Evolutionary conservation across 2,329 filamentous ascomycete genomes (phyloP).

Genomic region (Ploettnerulaceae sp.): DNA sequence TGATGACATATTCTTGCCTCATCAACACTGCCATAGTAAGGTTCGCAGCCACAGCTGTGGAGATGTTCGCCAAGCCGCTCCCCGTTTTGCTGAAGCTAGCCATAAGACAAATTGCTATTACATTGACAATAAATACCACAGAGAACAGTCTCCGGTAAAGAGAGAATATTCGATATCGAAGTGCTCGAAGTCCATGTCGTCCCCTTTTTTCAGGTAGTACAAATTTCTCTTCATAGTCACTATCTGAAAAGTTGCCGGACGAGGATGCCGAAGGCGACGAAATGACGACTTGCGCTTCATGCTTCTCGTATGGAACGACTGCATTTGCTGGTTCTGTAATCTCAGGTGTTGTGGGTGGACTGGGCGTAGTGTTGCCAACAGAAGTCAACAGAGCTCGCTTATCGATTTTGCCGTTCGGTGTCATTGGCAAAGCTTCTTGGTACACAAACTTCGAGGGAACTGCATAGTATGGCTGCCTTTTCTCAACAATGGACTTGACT

Average conservation of each 20-base stretch:
- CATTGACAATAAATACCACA: constrained; percentile 7
- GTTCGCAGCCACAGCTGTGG: constrained; percentile 17
- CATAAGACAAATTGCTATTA: constrained; percentile 2
- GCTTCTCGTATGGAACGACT: not conserved
- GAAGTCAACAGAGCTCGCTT: constrained; percentile 40
- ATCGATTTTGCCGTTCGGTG: constrained; percentile 53
- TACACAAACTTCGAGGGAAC: constrained; percentile 44
- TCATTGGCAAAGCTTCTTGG: constrained; percentile 44
- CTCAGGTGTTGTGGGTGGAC: constrained; percentile 9
- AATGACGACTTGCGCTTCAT: not conserved
- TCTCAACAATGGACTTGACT: constrained; percentile 15
- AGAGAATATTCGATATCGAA: constrained; percentile 40
- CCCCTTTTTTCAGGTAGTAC: constrained; percentile 40
- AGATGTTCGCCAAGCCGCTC: constrained; percentile 1
- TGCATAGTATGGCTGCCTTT: constrained; percentile 50
- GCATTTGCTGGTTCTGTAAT: constrained; percentile 18
- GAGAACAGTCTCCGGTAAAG: constrained; percentile 27
- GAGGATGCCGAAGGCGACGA: not conserved
- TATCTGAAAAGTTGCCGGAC: constrained; percentile 2
- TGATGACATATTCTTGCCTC: constrained; percentile 50
- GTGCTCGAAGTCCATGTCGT: constrained; percentile 32
- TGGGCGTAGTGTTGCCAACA: constrained; percentile 5
- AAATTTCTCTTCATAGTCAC: constrained; percentile 5
- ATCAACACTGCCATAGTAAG: constrained; percentile 45
- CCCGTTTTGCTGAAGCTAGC: not conserved